Percentiles rank a stretch among this genome's conserved stretches.
Conservation (phyloP, 495 filamentous ascomycete species). For the Hypoxylon cercidicola region DNA sequence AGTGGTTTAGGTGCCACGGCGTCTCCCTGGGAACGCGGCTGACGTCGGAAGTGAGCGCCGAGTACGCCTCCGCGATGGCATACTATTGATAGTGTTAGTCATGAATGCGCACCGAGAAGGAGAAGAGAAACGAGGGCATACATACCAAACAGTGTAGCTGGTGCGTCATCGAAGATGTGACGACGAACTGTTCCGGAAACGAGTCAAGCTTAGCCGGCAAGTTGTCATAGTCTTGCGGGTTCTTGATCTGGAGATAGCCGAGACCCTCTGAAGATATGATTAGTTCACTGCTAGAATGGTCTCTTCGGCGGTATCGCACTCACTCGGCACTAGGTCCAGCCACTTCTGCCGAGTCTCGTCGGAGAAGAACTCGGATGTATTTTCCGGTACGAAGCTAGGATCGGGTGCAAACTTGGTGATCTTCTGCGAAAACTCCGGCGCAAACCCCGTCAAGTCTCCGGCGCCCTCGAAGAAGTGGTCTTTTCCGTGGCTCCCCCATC, state of each 20-base stretch:
- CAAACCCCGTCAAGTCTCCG: conserved; percentile 53
- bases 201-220: conserved; percentile 49
- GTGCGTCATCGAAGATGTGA: conserved; percentile 61
- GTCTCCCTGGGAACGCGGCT: conserved; percentile 48
- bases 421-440: conserved; percentile 54
- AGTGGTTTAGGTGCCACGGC: conserved; percentile 58
- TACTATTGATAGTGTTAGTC: conserved; percentile 27
- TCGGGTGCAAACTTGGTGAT: conserved; percentile 55
- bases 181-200: conserved; percentile 51
- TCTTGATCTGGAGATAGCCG: conserved; percentile 53
- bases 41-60: conserved; percentile 47
- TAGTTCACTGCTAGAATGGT: background rate
- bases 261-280: conserved; percentile 47
- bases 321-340: conserved; percentile 57
- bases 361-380: conserved; percentile 57
- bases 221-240: conserved; percentile 50
- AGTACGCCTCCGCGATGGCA: conserved; percentile 52
- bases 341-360: conserved; percentile 50
- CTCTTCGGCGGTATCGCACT: conserved; percentile 7
- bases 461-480: conserved; percentile 42
- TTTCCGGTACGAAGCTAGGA: conserved; percentile 53
- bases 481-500: conserved; percentile 21
- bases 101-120: background rate
- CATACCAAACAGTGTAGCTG: conserved; percentile 59
- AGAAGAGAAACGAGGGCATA: background rate